Percentiles rank a stretch among this genome's conserved stretches.
phyloP scores from a whole-genome alignment of 2,329 filamentous ascomycete species.

The Phialemoniopsis sp. region DNA sequence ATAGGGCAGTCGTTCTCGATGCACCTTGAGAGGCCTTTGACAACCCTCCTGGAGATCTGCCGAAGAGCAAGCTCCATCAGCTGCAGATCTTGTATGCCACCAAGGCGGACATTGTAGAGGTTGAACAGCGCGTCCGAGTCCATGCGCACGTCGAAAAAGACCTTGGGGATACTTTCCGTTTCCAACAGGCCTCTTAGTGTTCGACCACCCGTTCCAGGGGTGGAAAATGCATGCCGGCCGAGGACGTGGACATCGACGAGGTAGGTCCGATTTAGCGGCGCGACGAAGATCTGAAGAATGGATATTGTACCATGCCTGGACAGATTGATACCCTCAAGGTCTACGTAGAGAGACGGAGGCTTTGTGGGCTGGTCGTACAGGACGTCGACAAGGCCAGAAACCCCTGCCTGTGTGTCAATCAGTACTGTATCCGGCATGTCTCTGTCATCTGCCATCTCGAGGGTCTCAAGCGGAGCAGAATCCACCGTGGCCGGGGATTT shows the following conservation, averaged over 20 bases:
- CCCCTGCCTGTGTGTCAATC: too few species aligned
- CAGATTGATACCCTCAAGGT: conserved; percentile 13
- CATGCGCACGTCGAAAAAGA: conserved; percentile 17
- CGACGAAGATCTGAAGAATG: conserved; percentile 11
- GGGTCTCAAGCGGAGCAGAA: too few species aligned
- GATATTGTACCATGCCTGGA: conserved; percentile 13
- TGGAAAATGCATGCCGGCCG: conserved; percentile 9
- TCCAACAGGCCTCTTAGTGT: conserved; percentile 15
- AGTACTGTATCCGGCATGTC: too few species aligned
- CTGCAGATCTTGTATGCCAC: conserved; percentile 19
- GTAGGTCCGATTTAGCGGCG: conserved; percentile 1
- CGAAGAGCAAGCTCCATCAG: conserved; percentile 20
- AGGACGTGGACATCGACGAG: conserved; percentile 17
- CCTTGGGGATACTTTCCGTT: conserved; percentile 12
- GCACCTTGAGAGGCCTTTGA: conserved; percentile 8
- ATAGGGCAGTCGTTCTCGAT: conserved; percentile 5
- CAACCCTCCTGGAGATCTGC: conserved; percentile 3
- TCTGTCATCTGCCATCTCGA: too few species aligned
- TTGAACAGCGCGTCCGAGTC: conserved; percentile 19
- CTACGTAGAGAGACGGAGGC: conserved; percentile 10
- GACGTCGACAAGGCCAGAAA: too few species aligned
- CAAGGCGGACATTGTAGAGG: conserved; percentile 13
- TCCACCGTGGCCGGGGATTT: too few species aligned
- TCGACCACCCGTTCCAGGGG: background rate
- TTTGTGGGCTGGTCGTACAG: too few species aligned